Percentiles rank a stretch among this genome's conserved stretches.
Conservation (phyloP, 495 filamentous ascomycete genomes). For the Barbatosphaeria neglecta region DNA sequence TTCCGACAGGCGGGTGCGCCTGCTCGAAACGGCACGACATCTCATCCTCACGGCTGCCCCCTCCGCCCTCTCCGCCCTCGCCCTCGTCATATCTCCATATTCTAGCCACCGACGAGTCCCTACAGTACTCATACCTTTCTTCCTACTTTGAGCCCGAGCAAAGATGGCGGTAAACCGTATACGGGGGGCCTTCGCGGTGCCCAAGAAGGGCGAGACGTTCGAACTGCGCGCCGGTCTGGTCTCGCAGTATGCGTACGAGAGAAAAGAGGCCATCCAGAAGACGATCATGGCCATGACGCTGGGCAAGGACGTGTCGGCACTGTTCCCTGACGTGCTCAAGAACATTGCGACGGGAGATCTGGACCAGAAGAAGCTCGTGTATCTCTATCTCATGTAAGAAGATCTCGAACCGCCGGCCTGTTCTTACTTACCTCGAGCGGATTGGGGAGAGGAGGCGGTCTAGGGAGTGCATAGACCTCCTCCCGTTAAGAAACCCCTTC, state of each 20-base stretch:
- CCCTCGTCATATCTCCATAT: no score
- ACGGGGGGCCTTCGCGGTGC: constrained; percentile 78
- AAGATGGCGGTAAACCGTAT: constrained; percentile 93
- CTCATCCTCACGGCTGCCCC: no score
- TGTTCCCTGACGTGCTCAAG: constrained; percentile 97
- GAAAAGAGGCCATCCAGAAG: constrained; percentile 97
- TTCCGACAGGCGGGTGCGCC: no score
- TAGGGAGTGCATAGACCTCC: no score
- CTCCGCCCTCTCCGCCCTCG: no score
- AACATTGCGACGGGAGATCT: constrained; percentile 93
- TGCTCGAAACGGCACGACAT: no score
- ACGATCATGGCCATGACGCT: constrained; percentile 99
- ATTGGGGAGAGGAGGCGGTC: no score
- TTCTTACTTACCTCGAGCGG: no score
- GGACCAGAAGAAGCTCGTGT: constrained; percentile 99
- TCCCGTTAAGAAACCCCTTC: no score
- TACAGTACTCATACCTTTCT: neutral
- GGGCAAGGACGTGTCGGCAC: constrained; percentile 93
- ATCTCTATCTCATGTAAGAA: constrained; percentile 95
- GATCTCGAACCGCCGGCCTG: no score
- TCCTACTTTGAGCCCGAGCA: constrained; percentile 1
- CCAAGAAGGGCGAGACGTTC: constrained; percentile 95
- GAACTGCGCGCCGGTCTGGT: constrained; percentile 94
- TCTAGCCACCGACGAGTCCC: neutral
- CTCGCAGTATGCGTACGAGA: constrained; percentile 98